A percentile compares a stretch with the other conserved stretches of the same genome.
Conservation (phyloP, 192 early-diverging fungal species). For the Diversispora eburnea region DNA sequence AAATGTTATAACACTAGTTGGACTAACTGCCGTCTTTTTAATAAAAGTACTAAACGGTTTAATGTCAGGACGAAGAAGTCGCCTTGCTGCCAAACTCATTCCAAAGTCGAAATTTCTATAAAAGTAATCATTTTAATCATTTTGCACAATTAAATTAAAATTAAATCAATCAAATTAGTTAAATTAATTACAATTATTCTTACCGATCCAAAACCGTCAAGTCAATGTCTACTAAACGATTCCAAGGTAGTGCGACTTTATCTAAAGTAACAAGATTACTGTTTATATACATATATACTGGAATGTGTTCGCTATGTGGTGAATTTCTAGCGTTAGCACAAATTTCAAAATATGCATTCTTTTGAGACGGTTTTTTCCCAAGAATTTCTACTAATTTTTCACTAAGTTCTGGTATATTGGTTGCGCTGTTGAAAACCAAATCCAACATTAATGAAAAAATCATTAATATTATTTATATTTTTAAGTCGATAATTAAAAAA, state of each 20-base stretch:
- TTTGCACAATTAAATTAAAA: no score
- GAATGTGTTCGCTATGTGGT: constrained; percentile 27
- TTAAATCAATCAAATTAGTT: not conserved
- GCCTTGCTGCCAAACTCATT: constrained; percentile 28
- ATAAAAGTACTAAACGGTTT: constrained; percentile 45
- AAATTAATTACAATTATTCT: not conserved
- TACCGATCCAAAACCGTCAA: constrained; percentile 31
- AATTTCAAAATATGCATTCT: constrained; percentile 37
- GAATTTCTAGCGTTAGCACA: constrained; percentile 38
- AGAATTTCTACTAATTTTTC: not conserved
- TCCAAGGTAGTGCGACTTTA: constrained; percentile 31
- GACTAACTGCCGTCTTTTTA: constrained; percentile 38
- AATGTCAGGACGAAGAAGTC: constrained; percentile 33
- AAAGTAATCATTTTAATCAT: no score
- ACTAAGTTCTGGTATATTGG: not conserved
- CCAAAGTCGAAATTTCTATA: constrained; percentile 41
- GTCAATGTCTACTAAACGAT: constrained; percentile 33
- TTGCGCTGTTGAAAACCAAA: constrained; percentile 2
- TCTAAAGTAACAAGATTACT: constrained; percentile 33
- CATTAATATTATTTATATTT: no score
- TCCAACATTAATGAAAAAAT: not conserved
- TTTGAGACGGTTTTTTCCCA: not conserved
- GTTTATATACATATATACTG: constrained; percentile 37
- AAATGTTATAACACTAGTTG: constrained; percentile 30
- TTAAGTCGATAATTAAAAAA: no score